Evolutionary conservation across 495 filamentous ascomycete genomes (phyloP).

Genomic region (Lichina pygmaea): DNA sequence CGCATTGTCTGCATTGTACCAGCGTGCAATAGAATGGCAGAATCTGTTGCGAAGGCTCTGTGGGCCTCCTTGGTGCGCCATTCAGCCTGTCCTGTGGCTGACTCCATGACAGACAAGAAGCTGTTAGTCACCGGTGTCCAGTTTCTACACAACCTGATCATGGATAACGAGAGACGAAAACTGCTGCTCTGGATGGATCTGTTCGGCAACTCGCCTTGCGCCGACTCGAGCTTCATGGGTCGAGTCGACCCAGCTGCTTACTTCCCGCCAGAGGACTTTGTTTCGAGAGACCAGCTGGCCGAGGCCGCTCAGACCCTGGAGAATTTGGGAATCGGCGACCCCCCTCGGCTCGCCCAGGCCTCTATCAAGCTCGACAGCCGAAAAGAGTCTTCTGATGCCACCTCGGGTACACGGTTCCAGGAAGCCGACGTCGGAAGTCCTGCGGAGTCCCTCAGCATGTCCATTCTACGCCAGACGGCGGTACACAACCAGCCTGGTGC

Average conservation of each 20-base stretch:
- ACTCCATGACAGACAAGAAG: constrained; percentile 37
- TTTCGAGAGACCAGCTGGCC: neutral
- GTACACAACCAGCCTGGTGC: neutral
- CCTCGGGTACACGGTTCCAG: no score
- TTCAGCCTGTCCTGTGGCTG: neutral
- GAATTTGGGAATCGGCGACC: neutral
- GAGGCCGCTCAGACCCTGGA: neutral
- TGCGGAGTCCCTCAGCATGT: neutral
- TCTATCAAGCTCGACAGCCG: neutral
- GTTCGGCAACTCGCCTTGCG: constrained; percentile 33
- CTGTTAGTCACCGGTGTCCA: constrained; percentile 71
- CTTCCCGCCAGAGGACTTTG: neutral
- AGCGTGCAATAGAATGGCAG: neutral
- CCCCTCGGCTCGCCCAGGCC: neutral
- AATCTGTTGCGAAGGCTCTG: neutral
- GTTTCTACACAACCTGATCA: constrained; percentile 75
- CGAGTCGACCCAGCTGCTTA: constrained; percentile 16
- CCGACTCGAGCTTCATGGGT: constrained; percentile 19
- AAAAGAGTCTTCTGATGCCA: neutral
- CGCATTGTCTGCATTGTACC: no score
- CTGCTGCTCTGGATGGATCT: constrained; percentile 75
- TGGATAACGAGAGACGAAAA: constrained; percentile 76
- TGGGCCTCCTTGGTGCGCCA: constrained; percentile 4
- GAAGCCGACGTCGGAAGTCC: no score
- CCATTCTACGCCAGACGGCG: neutral